These are phyloP conservation scores for Trametes coccinea DNA, from an alignment of 768 basidiomycete genomes.

Conservation along the genomic window DNA sequence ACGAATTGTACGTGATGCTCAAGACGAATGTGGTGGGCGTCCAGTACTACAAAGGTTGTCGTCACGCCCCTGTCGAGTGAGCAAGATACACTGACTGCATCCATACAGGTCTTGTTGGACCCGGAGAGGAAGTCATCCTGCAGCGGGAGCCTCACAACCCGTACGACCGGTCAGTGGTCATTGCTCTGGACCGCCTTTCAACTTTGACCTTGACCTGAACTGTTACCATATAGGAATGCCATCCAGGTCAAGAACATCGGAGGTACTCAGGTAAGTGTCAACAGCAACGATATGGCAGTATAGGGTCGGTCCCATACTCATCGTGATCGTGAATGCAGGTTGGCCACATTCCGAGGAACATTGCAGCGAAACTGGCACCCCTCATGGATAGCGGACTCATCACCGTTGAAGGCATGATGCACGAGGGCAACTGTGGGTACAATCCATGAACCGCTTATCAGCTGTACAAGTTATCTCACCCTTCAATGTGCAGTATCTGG, in stretches of 20 bases:
- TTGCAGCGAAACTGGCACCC: slow-evolving; percentile 63
- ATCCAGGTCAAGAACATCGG: slow-evolving; percentile 82
- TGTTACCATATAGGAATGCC: slow-evolving; percentile 53
- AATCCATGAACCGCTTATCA: not conserved
- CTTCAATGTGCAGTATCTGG: slow-evolving; percentile 28
- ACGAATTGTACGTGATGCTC: slow-evolving; percentile 68
- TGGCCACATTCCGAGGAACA: slow-evolving; percentile 70
- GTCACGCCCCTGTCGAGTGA: slow-evolving; percentile 2
- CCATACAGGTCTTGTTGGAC: slow-evolving; percentile 66
- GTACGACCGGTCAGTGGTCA: slow-evolving; percentile 58
- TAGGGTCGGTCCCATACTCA: not conserved
- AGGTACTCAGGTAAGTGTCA: slow-evolving; percentile 29
- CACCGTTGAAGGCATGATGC: slow-evolving; percentile 70
- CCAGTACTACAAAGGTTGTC: slow-evolving; percentile 73
- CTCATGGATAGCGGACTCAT: slow-evolving; percentile 65
- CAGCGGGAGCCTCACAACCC: slow-evolving; percentile 64
- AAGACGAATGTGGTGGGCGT: slow-evolving; percentile 74
- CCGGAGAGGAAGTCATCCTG: slow-evolving; percentile 74
- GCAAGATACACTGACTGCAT: not conserved
- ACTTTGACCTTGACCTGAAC: not conserved
- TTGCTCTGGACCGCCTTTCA: too few relatives aligned
- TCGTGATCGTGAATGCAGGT: slow-evolving; percentile 50
- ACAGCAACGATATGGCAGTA: not conserved
- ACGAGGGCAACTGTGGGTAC: slow-evolving; percentile 64
- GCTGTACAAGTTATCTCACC: not conserved